phyloP scores from a whole-genome alignment of 139 green algal species.

The Tetraselmis striata region DNA sequence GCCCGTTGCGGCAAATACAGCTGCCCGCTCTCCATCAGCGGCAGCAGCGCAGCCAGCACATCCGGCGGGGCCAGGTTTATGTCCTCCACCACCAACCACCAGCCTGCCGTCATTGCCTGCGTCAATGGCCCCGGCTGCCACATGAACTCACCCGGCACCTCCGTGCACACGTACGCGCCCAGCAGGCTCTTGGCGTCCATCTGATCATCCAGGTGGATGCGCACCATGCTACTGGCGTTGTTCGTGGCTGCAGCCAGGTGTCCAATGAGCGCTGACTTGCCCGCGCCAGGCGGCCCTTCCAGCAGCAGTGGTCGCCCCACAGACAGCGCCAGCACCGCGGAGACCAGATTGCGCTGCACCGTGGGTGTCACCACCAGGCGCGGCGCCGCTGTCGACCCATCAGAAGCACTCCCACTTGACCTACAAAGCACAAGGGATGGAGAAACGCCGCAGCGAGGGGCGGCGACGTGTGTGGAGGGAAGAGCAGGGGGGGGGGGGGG shows the following conservation, averaged over 20 bases:
- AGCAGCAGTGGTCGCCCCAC: conserved; percentile 72
- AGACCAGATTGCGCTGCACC: conserved; percentile 41
- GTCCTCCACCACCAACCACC: conserved; percentile 93
- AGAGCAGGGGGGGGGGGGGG: neutral
- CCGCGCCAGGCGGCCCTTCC: conserved; percentile 76
- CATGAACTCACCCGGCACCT: conserved; percentile 86
- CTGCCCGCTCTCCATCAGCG: conserved; percentile 71
- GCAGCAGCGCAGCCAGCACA: conserved; percentile 78
- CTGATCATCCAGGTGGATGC: conserved; percentile 91
- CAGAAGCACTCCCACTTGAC: no score
- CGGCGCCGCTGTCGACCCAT: no score
- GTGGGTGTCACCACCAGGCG: conserved; percentile 41
- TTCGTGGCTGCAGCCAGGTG: conserved; percentile 69
- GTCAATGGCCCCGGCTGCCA: conserved; percentile 91
- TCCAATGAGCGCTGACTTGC: conserved; percentile 78
- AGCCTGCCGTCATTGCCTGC: conserved; percentile 72
- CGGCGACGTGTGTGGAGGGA: no score
- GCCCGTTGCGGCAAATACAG: conserved; percentile 67
- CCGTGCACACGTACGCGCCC: conserved; percentile 85
- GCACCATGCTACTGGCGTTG: conserved; percentile 54
- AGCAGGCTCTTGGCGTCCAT: conserved; percentile 93
- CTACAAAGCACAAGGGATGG: no score
- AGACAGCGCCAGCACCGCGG: conserved; percentile 72
- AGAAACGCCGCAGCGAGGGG: no score
- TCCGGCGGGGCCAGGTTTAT: conserved; percentile 86